phyloP scores from a whole-genome alignment of 768 basidiomycete species.

The Russula vinacea region DNA sequence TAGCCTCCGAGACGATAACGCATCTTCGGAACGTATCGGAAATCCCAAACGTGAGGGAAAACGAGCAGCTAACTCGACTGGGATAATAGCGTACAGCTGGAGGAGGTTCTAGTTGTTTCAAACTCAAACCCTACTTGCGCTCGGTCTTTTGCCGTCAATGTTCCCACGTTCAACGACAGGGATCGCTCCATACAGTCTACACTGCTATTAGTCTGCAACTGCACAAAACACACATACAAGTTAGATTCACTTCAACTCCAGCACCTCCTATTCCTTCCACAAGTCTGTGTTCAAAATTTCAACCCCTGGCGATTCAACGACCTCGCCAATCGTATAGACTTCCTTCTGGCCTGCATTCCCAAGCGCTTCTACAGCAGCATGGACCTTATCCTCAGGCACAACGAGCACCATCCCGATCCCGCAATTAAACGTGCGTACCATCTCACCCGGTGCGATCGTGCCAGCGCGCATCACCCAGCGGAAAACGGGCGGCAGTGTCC shows the following conservation, averaged over 20 bases:
- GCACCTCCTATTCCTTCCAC: conserved; percentile 44
- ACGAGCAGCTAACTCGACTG: background rate
- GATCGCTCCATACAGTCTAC: background rate
- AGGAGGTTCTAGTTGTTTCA: no score
- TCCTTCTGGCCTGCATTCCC: conserved; percentile 44
- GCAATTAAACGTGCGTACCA: conserved; percentile 97
- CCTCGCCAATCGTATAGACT: conserved; percentile 77
- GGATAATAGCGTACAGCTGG: background rate
- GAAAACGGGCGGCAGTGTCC: conserved; percentile 82
- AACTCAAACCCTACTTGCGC: no score
- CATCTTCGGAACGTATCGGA: no score
- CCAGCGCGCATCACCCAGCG: conserved; percentile 80
- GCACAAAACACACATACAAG: background rate
- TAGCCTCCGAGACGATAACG: no score
- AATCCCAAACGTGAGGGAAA: background rate
- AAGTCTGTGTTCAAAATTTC: conserved; percentile 70
- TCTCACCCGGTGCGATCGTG: conserved; percentile 75
- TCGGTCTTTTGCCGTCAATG: no score
- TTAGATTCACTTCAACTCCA: background rate
- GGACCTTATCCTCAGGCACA: conserved; percentile 55
- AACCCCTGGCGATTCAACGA: conserved; percentile 65
- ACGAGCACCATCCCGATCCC: conserved; percentile 93
- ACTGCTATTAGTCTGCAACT: background rate
- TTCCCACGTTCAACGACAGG: no score
- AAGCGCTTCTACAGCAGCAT: conserved; percentile 51